Evolutionary conservation across 108 stramenopile genomes (phyloP).

Genomic region (Discostella stelligeroides): DNA sequence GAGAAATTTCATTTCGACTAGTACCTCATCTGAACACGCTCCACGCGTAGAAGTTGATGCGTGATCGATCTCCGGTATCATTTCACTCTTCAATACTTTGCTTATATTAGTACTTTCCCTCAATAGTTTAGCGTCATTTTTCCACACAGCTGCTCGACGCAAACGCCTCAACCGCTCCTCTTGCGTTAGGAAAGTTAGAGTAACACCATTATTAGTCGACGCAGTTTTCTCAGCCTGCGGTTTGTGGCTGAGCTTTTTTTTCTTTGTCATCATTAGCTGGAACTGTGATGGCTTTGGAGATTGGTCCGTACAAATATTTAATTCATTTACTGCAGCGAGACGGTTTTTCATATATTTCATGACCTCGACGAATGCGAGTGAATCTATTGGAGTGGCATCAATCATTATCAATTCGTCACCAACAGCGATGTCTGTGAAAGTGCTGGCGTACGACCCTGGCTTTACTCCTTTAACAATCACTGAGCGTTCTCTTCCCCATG

Average conservation of each 20-base stretch:
- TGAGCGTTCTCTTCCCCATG: conserved; percentile 68
- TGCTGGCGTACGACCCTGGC: conserved; percentile 79
- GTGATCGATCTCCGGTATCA: conserved; percentile 11
- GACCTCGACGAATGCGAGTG: conserved; percentile 77
- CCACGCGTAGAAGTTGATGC: conserved; percentile 7
- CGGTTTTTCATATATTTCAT: conserved; percentile 79
- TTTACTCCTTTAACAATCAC: conserved; percentile 91
- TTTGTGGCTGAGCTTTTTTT: conserved; percentile 19
- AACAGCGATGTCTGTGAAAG: conserved; percentile 83
- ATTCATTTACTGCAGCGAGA: conserved; percentile 24
- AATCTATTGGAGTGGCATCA: conserved; percentile 69
- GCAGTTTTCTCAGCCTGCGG: not conserved
- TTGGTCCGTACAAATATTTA: not conserved
- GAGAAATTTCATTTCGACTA: conserved; percentile 84
- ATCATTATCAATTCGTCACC: conserved; percentile 91
- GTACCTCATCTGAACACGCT: conserved; percentile 31
- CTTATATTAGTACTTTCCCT: not conserved
- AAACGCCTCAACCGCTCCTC: conserved; percentile 88
- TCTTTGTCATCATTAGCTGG: conserved; percentile 19
- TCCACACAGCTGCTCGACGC: conserved; percentile 56
- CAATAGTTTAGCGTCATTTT: not conserved
- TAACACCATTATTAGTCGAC: conserved; percentile 38
- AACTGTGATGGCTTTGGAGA: conserved; percentile 5
- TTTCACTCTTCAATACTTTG: conserved; percentile 8
- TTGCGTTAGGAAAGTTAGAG: conserved; percentile 84